phyloP scores from a whole-genome alignment of 495 filamentous ascomycete genomes.

The Hypoxylon rickii region DNA sequence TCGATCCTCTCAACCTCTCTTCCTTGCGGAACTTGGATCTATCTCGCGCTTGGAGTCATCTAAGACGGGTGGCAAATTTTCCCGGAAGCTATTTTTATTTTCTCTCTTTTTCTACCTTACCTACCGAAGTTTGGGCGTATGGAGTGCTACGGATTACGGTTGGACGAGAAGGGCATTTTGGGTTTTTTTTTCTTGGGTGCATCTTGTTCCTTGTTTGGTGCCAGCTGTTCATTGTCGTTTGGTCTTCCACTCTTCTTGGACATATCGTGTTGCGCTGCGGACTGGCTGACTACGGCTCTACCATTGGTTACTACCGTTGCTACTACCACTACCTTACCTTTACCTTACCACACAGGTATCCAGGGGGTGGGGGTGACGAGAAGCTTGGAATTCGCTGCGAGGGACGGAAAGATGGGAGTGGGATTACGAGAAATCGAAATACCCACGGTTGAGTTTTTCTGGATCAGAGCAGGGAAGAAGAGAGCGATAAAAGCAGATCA shows the following conservation, averaged over 20 bases:
- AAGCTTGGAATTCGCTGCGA: neutral
- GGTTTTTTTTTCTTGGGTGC: constrained; percentile 12
- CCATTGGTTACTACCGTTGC: no score
- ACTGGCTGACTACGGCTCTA: no score
- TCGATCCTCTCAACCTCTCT: constrained; percentile 5
- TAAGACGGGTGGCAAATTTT: constrained; percentile 29
- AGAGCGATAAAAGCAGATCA: no score
- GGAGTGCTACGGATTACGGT: constrained; percentile 25
- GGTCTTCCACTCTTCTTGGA: no score
- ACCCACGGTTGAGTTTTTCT: no score
- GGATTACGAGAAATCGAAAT: neutral
- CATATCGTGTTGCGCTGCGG: no score
- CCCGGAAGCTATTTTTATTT: neutral
- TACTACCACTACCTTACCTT: constrained; percentile 1
- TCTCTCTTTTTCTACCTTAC: no score
- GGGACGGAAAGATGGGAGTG: neutral
- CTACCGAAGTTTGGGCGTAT: constrained; percentile 19
- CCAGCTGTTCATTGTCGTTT: constrained; percentile 5
- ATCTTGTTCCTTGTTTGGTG: constrained; percentile 8
- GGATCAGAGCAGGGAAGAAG: no score
- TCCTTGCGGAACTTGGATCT: constrained; percentile 19
- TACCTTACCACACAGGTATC: no score
- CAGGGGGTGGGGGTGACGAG: no score
- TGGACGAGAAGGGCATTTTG: constrained; percentile 24
- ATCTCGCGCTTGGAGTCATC: constrained; percentile 34